Conservation (phyloP, 2,329 filamentous ascomycete genomes). For the Aspergillus puulaauensis region DNA sequence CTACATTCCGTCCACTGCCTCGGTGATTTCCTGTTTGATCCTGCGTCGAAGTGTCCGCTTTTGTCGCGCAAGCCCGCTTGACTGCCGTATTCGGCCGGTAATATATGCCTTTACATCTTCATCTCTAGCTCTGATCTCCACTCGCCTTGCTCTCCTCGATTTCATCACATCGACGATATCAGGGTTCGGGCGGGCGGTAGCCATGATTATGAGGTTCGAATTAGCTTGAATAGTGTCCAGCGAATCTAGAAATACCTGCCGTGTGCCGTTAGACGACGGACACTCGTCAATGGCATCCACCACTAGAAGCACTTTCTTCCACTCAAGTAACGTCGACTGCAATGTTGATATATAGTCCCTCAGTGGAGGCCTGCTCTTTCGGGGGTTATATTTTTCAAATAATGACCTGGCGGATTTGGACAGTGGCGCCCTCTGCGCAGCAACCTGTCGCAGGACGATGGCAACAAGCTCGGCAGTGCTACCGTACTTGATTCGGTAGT, state of each 20-base stretch:
- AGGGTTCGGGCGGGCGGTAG: neutral
- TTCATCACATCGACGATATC: neutral
- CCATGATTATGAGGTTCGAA: neutral
- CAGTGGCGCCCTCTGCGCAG: neutral
- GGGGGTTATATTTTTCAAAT: neutral
- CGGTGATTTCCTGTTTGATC: fast-evolving
- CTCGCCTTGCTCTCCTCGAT: fast-evolving
- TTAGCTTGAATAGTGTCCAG: neutral
- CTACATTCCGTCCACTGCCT: neutral
- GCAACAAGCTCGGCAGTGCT: neutral
- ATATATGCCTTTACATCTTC: neutral
- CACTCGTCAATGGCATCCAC: neutral
- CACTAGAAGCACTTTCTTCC: neutral
- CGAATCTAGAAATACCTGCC: neutral
- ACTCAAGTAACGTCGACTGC: neutral
- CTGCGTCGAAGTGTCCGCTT: no score
- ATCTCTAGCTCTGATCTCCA: no score
- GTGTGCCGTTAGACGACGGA: neutral
- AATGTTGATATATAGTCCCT: neutral
- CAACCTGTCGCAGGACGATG: neutral
- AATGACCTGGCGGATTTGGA: neutral
- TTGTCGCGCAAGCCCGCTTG: no score
- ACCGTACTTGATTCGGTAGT: neutral
- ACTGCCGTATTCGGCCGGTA: neutral
- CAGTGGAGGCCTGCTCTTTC: neutral